Percentiles rank a stretch among this genome's conserved stretches.
These are phyloP conservation scores for Sergeia podlipaevii DNA, from an alignment of 208 protist species.

Conservation along the genomic window DNA sequence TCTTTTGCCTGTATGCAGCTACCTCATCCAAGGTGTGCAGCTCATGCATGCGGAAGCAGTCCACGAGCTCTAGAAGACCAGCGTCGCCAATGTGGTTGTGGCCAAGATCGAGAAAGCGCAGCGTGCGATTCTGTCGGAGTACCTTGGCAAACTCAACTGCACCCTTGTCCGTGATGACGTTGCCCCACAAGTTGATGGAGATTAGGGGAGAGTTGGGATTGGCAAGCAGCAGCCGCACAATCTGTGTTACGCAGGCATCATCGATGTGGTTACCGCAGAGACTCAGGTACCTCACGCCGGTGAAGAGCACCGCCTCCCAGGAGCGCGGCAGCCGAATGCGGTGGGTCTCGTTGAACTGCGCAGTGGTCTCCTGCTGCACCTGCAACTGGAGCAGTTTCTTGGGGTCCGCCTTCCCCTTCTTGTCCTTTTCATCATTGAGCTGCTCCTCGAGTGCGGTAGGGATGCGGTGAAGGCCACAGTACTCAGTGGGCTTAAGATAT, in stretches of 20 bases:
- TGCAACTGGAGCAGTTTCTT: slow-evolving; percentile 76
- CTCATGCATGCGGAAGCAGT: slow-evolving; percentile 70
- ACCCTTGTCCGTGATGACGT: slow-evolving; percentile 71
- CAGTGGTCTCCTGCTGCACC: slow-evolving; percentile 57
- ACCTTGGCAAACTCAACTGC: slow-evolving; percentile 46
- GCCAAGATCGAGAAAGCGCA: slow-evolving; percentile 79
- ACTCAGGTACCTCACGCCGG: slow-evolving; percentile 65
- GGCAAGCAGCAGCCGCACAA: slow-evolving; percentile 40
- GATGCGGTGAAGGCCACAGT: slow-evolving; percentile 53
- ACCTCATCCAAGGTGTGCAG: slow-evolving; percentile 45
- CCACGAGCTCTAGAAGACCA: slow-evolving; percentile 56
- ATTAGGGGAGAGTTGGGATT: slow-evolving; percentile 66
- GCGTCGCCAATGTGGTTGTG: slow-evolving; percentile 75
- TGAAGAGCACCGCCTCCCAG: slow-evolving; percentile 79
- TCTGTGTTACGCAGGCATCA: slow-evolving; percentile 35
- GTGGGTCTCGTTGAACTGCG: slow-evolving; percentile 57
- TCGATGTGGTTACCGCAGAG: slow-evolving; percentile 82
- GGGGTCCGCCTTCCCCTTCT: slow-evolving; percentile 79
- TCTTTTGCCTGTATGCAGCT: slow-evolving; percentile 28
- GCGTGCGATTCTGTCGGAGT: slow-evolving; percentile 46
- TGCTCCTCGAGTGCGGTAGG: slow-evolving; percentile 63
- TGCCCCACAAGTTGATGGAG: slow-evolving; percentile 87
- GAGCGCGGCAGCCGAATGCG: slow-evolving; percentile 49
- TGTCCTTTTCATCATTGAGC: slow-evolving; percentile 67
- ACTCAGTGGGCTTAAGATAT: slow-evolving; percentile 66